phyloP scores from a whole-genome alignment of 1,284 basidiomycete genomes.

The Sutorius eximius region DNA sequence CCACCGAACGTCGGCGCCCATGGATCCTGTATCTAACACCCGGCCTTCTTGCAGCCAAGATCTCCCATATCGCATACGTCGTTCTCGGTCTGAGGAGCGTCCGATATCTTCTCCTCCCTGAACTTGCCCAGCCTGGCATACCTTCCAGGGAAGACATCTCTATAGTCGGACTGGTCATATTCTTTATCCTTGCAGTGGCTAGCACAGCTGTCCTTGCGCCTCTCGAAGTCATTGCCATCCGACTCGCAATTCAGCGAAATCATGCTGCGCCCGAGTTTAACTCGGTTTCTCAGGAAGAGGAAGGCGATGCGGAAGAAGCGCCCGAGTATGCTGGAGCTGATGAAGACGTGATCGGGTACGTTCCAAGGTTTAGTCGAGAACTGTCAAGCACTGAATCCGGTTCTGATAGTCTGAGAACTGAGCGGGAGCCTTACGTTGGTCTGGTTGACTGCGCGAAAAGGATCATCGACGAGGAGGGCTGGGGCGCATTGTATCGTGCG shows the following conservation, averaged over 20 bases:
- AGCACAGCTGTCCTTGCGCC: slow-evolving; percentile 72
- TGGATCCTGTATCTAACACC: slow-evolving; percentile 85
- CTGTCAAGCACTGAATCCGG: slow-evolving; percentile 1
- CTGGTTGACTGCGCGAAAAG: slow-evolving; percentile 76
- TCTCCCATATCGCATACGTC: slow-evolving; percentile 65
- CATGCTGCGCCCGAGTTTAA: slow-evolving; percentile 71
- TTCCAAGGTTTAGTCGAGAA: neutral
- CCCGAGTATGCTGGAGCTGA: slow-evolving; percentile 67
- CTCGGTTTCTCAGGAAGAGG: slow-evolving; percentile 69
- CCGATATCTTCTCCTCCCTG: slow-evolving; percentile 67
- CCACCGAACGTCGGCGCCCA: slow-evolving; percentile 77
- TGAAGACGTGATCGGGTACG: slow-evolving; percentile 87
- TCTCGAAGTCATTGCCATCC: slow-evolving; percentile 79
- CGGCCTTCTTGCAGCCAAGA: slow-evolving; percentile 71
- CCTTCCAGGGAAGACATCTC: slow-evolving; percentile 42
- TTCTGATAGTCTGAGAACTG: slow-evolving; percentile 62
- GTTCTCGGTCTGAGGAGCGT: slow-evolving; percentile 68
- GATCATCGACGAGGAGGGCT: slow-evolving; percentile 85
- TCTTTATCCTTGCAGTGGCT: slow-evolving; percentile 58
- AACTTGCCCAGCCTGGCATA: slow-evolving; percentile 35
- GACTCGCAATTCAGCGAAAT: slow-evolving; percentile 84
- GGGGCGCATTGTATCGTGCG: slow-evolving; percentile 74
- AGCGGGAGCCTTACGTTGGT: slow-evolving; percentile 84
- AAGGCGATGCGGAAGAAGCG: slow-evolving; percentile 65
- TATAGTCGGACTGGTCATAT: slow-evolving; percentile 53